Percentiles rank a stretch among this genome's conserved stretches.
Evolutionary conservation across 768 basidiomycete species (phyloP).

Genomic region (Fomitopsis pulvina): DNA sequence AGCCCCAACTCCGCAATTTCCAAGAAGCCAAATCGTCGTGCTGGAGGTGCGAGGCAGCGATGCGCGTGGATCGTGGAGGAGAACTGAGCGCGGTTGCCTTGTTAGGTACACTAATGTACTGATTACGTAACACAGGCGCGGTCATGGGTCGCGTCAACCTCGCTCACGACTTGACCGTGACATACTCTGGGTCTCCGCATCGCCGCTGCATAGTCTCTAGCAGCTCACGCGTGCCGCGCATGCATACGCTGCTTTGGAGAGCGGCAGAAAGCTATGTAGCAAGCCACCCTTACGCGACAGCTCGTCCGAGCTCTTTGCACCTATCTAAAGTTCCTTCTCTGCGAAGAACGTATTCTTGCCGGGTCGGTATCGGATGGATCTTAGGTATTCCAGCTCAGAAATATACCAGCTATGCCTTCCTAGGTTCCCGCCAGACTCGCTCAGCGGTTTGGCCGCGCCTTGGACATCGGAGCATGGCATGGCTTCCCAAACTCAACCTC

Average conservation of each 20-base stretch:
- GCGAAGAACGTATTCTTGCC: conserved; percentile 11
- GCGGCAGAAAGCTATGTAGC: conserved; percentile 15
- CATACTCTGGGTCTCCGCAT: too few species aligned
- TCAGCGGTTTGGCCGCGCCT: neutral
- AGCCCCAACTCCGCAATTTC: too few species aligned
- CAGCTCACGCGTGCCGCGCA: conserved; percentile 9
- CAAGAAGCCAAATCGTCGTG: too few species aligned
- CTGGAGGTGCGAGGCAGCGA: too few species aligned
- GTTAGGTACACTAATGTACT: too few species aligned
- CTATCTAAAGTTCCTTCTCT: conserved; percentile 2
- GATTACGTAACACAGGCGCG: conserved; percentile 8
- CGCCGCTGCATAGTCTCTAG: too few species aligned
- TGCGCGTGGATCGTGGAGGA: too few species aligned
- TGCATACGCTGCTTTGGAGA: conserved; percentile 10
- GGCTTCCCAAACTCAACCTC: conserved; percentile 23
- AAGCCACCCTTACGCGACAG: neutral
- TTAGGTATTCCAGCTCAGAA: neutral
- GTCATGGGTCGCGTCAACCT: conserved; percentile 6
- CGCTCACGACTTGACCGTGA: neutral
- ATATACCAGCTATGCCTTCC: neutral
- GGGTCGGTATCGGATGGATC: conserved; percentile 3
- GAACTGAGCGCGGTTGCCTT: too few species aligned
- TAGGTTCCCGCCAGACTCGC: neutral
- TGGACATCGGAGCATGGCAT: conserved; percentile 17
- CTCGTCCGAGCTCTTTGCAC: conserved; percentile 1